A percentile compares a stretch with the other conserved stretches of the same genome.
These are phyloP conservation scores for Plasmodium vivax DNA, from an alignment of 169 alveolate species.

Conservation along the genomic window DNA sequence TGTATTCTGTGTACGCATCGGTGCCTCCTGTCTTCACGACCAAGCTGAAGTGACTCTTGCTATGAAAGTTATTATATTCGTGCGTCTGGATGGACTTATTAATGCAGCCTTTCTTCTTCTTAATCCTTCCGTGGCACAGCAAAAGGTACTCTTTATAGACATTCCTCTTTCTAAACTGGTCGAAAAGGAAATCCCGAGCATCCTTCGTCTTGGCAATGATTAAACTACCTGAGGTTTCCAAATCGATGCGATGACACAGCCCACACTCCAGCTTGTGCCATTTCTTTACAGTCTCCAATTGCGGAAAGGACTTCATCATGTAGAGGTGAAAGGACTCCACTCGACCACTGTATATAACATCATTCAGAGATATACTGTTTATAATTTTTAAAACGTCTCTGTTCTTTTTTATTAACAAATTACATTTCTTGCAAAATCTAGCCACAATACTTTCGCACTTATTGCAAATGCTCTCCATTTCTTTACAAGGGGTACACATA, in stretches of 20 bases:
- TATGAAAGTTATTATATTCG: conserved; percentile 77
- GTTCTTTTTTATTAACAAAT: conserved; percentile 36
- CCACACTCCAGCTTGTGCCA: conserved; percentile 86
- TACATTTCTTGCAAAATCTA: conserved; percentile 50
- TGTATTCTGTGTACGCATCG: conserved; percentile 83
- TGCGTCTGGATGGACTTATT: conserved; percentile 80
- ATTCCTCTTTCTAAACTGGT: conserved; percentile 80
- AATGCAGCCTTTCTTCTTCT: conserved; percentile 75
- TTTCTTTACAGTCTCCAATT: conserved; percentile 78
- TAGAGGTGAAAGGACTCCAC: conserved; percentile 82
- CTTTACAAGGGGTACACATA: conserved; percentile 62
- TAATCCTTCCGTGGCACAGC: conserved; percentile 82
- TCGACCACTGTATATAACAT: conserved; percentile 78
- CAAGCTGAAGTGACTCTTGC: conserved; percentile 80
- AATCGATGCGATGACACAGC: conserved; percentile 82
- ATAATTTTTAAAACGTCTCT: conserved; percentile 77
- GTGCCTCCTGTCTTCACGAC: conserved; percentile 84
- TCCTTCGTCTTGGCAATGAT: conserved; percentile 81
- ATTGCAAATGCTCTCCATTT: conserved; percentile 46
- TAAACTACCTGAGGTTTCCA: conserved; percentile 83
- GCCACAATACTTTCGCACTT: conserved; percentile 55
- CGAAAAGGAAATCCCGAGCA: conserved; percentile 80
- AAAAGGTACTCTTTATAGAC: conserved; percentile 82
- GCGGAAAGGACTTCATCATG: conserved; percentile 82
- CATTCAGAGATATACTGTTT: conserved; percentile 75